These are phyloP conservation scores for Vinca minor DNA, from an alignment of 257 asterid genomes.

Conservation along the genomic window DNA sequence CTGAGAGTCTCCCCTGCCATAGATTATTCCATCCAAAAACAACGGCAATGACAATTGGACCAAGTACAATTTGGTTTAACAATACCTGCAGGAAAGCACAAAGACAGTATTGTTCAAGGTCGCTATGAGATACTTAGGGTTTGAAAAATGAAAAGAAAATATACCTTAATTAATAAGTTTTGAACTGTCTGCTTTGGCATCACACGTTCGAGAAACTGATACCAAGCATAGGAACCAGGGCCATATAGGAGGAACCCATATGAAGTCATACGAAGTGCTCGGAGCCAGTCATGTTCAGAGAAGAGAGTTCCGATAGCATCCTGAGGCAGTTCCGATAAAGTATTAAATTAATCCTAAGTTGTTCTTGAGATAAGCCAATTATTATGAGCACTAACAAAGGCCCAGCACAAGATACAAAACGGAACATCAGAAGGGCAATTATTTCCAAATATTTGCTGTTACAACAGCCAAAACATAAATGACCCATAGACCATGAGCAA, in stretches of 20 bases:
- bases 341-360: background rate
- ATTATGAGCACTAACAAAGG: background rate
- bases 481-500: background rate
- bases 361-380: background rate
- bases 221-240: constrained; percentile 92
- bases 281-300: constrained; percentile 67
- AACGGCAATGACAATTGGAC: constrained; percentile 76
- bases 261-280: constrained; percentile 77
- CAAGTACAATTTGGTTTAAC: constrained; percentile 69
- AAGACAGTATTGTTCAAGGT: constrained; percentile 4
- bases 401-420: background rate
- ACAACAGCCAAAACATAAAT: too few species aligned
- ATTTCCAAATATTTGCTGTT: background rate
- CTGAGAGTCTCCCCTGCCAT: constrained; percentile 79
- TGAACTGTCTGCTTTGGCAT: constrained; percentile 67
- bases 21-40: constrained; percentile 88
- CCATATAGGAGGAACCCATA: constrained; percentile 84
- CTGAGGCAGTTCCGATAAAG: constrained; percentile 26
- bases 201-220: constrained; percentile 60
- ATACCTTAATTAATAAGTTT: constrained; percentile 58
- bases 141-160: constrained; percentile 5
- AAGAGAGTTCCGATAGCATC: constrained; percentile 36
- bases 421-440: background rate
- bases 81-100: constrained; percentile 46
- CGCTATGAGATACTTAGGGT: background rate